Evolutionary conservation across 2,329 filamentous ascomycete genomes (phyloP), one percentile per base, ranked within the genome.

Genomic region (Colletotrichum sublineola): DNA sequence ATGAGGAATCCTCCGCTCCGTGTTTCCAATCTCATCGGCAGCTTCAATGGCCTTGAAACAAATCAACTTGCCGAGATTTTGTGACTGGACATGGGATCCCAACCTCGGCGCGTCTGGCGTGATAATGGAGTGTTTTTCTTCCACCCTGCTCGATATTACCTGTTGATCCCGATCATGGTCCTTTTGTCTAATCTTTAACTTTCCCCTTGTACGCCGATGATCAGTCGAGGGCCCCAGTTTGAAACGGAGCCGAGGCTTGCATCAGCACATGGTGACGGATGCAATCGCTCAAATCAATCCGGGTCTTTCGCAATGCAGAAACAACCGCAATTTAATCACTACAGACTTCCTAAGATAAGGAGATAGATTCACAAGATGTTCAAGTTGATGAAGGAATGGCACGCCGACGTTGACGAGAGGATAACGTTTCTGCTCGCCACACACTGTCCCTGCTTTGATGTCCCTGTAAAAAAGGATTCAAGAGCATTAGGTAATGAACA

Each of bases 181-280:
- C 12, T n/a, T 62, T 33, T 38, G 15, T 11, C 36, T 29, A 8
- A 29, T 8, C 15, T 33, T 44, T 31, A 15, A 20, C 24, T 33
- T 53, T 63, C 1, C n/a, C n/a, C 2, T 9, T 36, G 40, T 9
- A 31, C 6, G 18, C 61, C 61, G 61, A 42, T 40, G 33, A 53
- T 63, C 61, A 33, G 61, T n/a, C 18, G 18, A 53, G 9, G 9
- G 15, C n/a, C 33, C 14, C 60, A 50, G 9, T 20, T 5, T 24
- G n/a, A 20, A n/a, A 38, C 36, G 61, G 52, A 48, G n/a, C 61
- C 48, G 36, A 53, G 31, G 24, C 48, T 29, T 24, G 61, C 46
- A 63, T 48, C 15, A 15, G 15, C 61, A 18, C 18, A 36, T 63
- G 14, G 15, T 38, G 61, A 29, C 20, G 31, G 15, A 12, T 14